phyloP scores from a whole-genome alignment of 768 basidiomycete species.

The Leccinum variicolor region DNA sequence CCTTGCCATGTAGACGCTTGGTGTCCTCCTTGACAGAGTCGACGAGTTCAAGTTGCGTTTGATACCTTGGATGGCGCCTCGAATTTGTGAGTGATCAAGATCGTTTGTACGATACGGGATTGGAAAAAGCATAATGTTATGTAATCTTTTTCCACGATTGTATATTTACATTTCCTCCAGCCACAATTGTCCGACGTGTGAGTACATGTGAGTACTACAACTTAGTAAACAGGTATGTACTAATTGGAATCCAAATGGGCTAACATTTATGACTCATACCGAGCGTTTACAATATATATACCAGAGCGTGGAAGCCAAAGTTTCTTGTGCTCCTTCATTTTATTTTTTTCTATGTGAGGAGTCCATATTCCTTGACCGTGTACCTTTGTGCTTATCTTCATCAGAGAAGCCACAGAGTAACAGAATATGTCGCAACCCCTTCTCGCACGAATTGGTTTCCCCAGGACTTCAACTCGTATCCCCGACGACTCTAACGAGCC shows the following conservation, averaged over 20 bases:
- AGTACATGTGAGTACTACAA: too few relatives aligned
- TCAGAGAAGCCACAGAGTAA: neutral
- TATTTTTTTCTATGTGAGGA: neutral
- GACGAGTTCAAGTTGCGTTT: slow-evolving; percentile 96
- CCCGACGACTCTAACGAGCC: neutral
- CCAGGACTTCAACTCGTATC: neutral
- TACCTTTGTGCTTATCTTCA: neutral
- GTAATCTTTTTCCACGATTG: too few relatives aligned
- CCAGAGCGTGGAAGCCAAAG: neutral
- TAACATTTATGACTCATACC: neutral
- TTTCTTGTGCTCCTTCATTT: too few relatives aligned
- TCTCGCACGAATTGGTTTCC: neutral
- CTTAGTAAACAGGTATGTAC: too few relatives aligned
- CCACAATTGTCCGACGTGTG: too few relatives aligned
- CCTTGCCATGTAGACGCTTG: slow-evolving; percentile 91
- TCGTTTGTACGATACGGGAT: neutral
- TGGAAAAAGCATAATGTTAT: too few relatives aligned
- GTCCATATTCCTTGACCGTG: neutral
- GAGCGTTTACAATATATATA: neutral
- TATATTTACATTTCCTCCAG: too few relatives aligned
- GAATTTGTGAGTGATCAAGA: slow-evolving; percentile 52
- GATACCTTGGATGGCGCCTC: slow-evolving; percentile 98
- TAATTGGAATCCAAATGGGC: neutral
- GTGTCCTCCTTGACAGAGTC: slow-evolving; percentile 99
- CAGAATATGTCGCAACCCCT: neutral